Percentiles rank a stretch among this genome's conserved stretches.
Evolutionary conservation across 2,329 filamentous ascomycete genomes (phyloP).

Genomic region (Paraphaeosphaeria minitans): DNA sequence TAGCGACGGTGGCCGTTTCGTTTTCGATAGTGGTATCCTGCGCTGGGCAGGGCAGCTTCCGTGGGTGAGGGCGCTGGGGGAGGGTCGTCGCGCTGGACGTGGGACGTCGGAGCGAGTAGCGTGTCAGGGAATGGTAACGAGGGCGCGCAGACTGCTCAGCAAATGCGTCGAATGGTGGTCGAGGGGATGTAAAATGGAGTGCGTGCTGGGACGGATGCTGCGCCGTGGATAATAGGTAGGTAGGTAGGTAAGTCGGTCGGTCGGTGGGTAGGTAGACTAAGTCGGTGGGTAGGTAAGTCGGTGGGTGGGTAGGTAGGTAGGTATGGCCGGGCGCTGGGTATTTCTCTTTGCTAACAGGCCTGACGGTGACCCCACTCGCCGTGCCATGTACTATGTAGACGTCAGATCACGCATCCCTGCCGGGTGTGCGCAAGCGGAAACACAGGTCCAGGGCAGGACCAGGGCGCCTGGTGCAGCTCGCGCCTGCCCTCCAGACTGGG

Average conservation of each 20-base stretch:
- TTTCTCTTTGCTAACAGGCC: conserved; percentile 6
- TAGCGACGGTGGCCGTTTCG: conserved; percentile 1
- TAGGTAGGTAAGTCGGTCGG: too few species aligned
- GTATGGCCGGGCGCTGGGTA: conserved; percentile 3
- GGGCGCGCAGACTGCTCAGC: not conserved
- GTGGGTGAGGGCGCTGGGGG: not conserved
- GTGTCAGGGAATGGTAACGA: not conserved
- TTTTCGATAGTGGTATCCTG: not conserved
- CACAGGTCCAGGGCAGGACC: not conserved
- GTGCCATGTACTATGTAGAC: too few species aligned
- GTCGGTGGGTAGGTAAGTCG: too few species aligned
- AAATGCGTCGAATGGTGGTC: not conserved
- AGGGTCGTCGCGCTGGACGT: not conserved
- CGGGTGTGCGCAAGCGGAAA: conserved; percentile 4
- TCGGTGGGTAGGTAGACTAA: too few species aligned
- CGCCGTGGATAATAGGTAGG: too few species aligned
- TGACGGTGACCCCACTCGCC: not conserved
- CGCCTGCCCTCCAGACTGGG: too few species aligned
- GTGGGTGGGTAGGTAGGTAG: too few species aligned
- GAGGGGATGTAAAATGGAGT: too few species aligned
- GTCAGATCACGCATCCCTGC: conserved; percentile 4
- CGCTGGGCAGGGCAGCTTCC: not conserved
- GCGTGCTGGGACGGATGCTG: not conserved
- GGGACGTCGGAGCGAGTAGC: not conserved
- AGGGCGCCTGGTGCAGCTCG: too few species aligned